Conservation (phyloP, 768 basidiomycete species). For the Wakefieldia striispora region DNA sequence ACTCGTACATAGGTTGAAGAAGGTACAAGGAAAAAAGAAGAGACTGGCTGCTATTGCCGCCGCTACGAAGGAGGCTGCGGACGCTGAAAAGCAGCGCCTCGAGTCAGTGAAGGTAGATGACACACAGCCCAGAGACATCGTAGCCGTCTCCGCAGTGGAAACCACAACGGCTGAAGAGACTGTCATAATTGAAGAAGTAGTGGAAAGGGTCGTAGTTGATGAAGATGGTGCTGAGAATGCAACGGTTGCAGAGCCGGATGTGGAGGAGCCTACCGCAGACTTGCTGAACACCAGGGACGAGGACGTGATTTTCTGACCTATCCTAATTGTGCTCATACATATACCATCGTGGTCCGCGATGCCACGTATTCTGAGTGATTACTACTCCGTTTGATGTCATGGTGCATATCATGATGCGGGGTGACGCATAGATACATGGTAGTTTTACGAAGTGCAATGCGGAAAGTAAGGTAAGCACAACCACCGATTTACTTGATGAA, state of each 20-base stretch:
- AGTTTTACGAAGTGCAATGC: conserved; percentile 43
- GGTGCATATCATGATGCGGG: conserved; percentile 54
- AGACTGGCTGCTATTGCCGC: conserved; percentile 56
- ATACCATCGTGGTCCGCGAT: conserved; percentile 15
- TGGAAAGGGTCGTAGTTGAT: conserved; percentile 31
- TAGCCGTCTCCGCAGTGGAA: background rate
- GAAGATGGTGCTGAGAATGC: background rate
- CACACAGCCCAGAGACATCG: conserved; percentile 9
- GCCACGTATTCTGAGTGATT: background rate
- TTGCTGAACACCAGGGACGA: conserved; percentile 85
- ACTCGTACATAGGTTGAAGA: conserved; percentile 68
- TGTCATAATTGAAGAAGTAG: conserved; percentile 23
- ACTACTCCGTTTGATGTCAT: conserved; percentile 29
- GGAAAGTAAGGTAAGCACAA: conserved; percentile 9
- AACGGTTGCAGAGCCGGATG: conserved; percentile 11
- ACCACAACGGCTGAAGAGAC: background rate
- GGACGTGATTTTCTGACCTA: conserved; percentile 84
- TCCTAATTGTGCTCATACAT: background rate
- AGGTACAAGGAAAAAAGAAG: conserved; percentile 98
- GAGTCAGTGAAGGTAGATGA: conserved; percentile 1
- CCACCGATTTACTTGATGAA: conserved; percentile 23
- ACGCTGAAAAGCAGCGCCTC: conserved; percentile 6
- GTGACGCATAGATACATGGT: conserved; percentile 65
- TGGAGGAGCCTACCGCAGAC: conserved; percentile 45
- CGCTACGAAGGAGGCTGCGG: conserved; percentile 22